Evolutionary conservation across 768 basidiomycete genomes (phyloP).

Genomic region (Lactarius psammicola): DNA sequence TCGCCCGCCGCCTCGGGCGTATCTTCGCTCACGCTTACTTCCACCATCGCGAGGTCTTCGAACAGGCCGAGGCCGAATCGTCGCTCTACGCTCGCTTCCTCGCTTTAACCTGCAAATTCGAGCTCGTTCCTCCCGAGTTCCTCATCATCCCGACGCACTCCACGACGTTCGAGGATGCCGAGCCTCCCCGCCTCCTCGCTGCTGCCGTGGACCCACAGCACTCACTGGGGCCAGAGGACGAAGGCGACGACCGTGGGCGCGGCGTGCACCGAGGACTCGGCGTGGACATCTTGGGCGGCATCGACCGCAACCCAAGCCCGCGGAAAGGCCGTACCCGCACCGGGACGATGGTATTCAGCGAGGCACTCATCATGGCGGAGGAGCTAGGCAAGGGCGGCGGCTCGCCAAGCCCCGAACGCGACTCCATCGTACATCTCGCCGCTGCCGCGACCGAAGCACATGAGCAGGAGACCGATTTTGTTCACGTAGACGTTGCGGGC

Average conservation of each 20-base stretch:
- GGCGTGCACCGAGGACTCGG: slow-evolving; percentile 24
- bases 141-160: slow-evolving; percentile 67
- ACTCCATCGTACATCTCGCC: neutral
- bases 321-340: slow-evolving; percentile 54
- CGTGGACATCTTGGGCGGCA: slow-evolving; percentile 13
- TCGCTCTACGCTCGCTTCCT: slow-evolving; percentile 89
- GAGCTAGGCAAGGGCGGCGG: slow-evolving; percentile 38
- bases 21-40: slow-evolving; percentile 97
- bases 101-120: slow-evolving; percentile 74
- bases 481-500: slow-evolving; percentile 17
- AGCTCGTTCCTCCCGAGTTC: slow-evolving; percentile 79
- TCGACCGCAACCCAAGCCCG: slow-evolving; percentile 29
- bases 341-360: slow-evolving; percentile 72
- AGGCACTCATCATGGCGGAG: slow-evolving; percentile 40
- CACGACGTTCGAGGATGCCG: slow-evolving; percentile 34
- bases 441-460: slow-evolving; percentile 1
- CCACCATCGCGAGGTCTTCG: slow-evolving; percentile 89
- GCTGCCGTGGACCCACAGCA: slow-evolving; percentile 26
- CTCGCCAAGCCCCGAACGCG: slow-evolving; percentile 23
- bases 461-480: slow-evolving; percentile 19
- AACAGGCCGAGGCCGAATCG: slow-evolving; percentile 87
- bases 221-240: slow-evolving; percentile 16
- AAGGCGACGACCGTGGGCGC: slow-evolving; percentile 26
- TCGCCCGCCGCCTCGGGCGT: slow-evolving; percentile 86
- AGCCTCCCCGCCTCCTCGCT: slow-evolving; percentile 25